Conservation (phyloP, 306 rosid species). For the Aeschynomene evenia region DNA sequence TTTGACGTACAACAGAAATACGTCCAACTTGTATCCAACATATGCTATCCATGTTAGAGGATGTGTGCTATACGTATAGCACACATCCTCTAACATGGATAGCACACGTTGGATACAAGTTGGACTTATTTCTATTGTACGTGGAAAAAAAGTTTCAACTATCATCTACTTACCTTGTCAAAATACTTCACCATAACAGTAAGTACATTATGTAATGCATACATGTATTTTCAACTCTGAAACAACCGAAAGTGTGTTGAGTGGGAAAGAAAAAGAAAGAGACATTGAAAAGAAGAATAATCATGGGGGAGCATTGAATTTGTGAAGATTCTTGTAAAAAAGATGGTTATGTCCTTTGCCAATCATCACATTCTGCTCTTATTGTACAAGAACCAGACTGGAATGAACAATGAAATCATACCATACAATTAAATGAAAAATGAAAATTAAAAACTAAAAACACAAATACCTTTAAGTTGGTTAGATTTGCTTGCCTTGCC, state of each 20-base stretch:
- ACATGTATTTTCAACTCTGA: slow-evolving; percentile 37
- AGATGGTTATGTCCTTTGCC: slow-evolving; percentile 52
- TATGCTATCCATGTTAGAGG: too few species aligned
- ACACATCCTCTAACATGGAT: too few species aligned
- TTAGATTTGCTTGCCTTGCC: slow-evolving; percentile 61
- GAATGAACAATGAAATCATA: slow-evolving; percentile 51
- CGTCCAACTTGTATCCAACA: too few species aligned
- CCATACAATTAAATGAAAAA: slow-evolving; percentile 35
- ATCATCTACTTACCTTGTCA: too few species aligned
- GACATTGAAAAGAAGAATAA: slow-evolving; percentile 48
- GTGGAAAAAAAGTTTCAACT: too few species aligned
- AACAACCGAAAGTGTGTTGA: slow-evolving; percentile 37
- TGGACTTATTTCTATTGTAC: too few species aligned
- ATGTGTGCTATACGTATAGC: too few species aligned
- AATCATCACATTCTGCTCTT: slow-evolving; percentile 72
- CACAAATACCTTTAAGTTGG: slow-evolving; percentile 48
- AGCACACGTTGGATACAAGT: too few species aligned
- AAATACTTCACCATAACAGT: too few species aligned
- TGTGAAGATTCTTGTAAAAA: slow-evolving; percentile 69
- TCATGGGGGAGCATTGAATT: slow-evolving; percentile 58
- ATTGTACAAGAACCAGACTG: slow-evolving; percentile 53
- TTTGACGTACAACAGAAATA: too few species aligned
- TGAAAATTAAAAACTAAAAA: not conserved
- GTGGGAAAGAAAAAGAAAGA: slow-evolving; percentile 42
- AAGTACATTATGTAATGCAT: slow-evolving; percentile 24